Percentiles rank a stretch among this genome's conserved stretches.
Conservation (phyloP, 148 eudicot species). For the Vaccinium myrtillus region DNA sequence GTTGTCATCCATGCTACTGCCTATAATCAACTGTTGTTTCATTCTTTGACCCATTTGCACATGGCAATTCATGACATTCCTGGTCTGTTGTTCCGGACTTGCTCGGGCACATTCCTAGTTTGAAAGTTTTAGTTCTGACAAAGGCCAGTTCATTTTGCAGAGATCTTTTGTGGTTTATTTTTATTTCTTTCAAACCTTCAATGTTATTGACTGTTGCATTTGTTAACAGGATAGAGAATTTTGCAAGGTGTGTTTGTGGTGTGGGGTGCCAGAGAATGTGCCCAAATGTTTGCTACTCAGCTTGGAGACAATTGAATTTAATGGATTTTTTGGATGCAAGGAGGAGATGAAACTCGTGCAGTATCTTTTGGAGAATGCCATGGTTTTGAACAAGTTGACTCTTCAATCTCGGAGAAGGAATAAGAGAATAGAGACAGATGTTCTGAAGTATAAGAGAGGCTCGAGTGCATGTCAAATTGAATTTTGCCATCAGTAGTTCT, state of each 20-base stretch:
- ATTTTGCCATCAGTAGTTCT: background rate
- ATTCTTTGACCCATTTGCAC: background rate
- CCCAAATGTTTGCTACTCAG: background rate
- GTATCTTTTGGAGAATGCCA: background rate
- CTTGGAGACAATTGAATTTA: background rate
- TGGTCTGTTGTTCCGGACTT: background rate
- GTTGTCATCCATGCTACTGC: background rate
- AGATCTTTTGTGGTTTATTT: background rate
- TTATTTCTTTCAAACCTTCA: background rate
- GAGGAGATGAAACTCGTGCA: background rate
- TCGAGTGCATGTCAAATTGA: background rate
- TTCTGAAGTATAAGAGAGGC: background rate
- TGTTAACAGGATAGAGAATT: background rate
- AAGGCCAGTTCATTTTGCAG: background rate
- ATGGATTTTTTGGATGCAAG: background rate
- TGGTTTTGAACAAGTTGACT: background rate
- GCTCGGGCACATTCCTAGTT: background rate
- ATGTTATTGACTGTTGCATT: background rate
- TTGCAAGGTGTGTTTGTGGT: background rate
- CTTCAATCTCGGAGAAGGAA: background rate
- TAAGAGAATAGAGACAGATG: background rate
- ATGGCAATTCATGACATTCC: background rate
- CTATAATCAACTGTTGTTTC: background rate
- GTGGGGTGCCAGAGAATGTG: background rate
- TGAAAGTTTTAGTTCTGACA: background rate